These are phyloP conservation scores for Gaertneriomyces semiglobifer DNA, from an alignment of 192 early-diverging fungal genomes.

Conservation along the genomic window DNA sequence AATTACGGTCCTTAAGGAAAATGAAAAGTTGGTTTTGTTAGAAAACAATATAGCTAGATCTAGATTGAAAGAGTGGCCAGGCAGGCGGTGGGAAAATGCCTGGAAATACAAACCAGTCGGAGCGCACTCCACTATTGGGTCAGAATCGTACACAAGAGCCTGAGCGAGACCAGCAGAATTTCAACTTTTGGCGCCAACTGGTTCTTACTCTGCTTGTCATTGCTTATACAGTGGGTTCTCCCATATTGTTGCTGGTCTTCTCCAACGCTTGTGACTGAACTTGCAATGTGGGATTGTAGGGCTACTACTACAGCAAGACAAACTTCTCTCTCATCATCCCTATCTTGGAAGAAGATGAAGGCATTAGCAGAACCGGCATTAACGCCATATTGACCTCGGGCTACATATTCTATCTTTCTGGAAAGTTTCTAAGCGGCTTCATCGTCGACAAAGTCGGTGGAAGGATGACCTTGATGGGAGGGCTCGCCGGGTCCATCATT, in stretches of 20 bases:
- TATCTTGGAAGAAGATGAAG: slow-evolving; percentile 16
- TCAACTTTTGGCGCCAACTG: slow-evolving; percentile 1
- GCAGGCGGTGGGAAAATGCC: too few relatives aligned
- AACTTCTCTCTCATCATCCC: slow-evolving; percentile 25
- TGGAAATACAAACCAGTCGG: too few relatives aligned
- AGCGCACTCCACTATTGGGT: too few relatives aligned
- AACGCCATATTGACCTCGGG: slow-evolving; percentile 15
- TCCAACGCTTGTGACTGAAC: not conserved
- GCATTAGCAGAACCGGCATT: slow-evolving; percentile 7
- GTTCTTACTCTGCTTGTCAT: slow-evolving; percentile 14
- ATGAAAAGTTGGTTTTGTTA: too few relatives aligned
- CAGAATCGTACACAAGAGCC: too few relatives aligned
- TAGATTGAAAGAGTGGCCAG: too few relatives aligned
- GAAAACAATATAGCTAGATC: too few relatives aligned
- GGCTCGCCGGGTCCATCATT: slow-evolving; percentile 24
- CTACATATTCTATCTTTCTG: slow-evolving; percentile 13
- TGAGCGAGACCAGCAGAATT: too few relatives aligned
- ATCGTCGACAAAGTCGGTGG: slow-evolving; percentile 22
- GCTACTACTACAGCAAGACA: slow-evolving; percentile 26
- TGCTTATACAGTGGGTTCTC: slow-evolving; percentile 21
- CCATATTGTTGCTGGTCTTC: not conserved
- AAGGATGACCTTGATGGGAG: slow-evolving; percentile 14
- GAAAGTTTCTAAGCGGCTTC: slow-evolving; percentile 24
- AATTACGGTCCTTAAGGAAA: too few relatives aligned
- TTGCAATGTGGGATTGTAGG: not conserved